Percentiles rank a stretch among this genome's conserved stretches.
phyloP scores from a whole-genome alignment of 2,329 filamentous ascomycete species.

The Aspergillus unguis region DNA sequence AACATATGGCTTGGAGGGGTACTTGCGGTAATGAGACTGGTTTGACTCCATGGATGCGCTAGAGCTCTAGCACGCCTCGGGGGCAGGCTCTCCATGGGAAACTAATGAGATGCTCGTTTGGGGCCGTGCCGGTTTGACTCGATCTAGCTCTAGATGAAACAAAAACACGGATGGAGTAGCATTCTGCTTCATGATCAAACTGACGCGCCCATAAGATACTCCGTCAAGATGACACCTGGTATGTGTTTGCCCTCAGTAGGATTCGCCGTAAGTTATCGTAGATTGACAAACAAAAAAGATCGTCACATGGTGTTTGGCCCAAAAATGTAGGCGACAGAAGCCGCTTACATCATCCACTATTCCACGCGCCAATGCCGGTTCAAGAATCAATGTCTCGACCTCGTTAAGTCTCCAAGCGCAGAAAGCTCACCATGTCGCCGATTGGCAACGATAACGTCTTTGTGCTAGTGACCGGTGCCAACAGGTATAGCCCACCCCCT shows the following conservation, averaged over 20 bases:
- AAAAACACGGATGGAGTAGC: too few relatives aligned
- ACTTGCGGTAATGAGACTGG: neutral
- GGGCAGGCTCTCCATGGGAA: too few relatives aligned
- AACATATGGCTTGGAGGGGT: neutral
- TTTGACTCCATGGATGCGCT: neutral
- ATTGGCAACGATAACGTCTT: constrained; percentile 26
- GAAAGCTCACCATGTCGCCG: constrained; percentile 16
- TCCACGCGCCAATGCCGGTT: neutral
- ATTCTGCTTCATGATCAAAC: too few relatives aligned
- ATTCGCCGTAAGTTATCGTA: too few relatives aligned
- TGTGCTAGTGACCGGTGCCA: constrained; percentile 78
- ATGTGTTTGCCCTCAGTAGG: too few relatives aligned
- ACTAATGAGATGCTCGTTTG: too few relatives aligned
- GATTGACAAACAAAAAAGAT: too few relatives aligned
- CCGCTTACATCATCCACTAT: constrained; percentile 8
- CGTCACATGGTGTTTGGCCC: too few relatives aligned
- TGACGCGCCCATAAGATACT: too few relatives aligned
- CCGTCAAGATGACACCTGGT: too few relatives aligned
- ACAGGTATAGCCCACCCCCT: constrained; percentile 60
- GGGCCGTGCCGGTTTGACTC: too few relatives aligned
- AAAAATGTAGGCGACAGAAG: neutral
- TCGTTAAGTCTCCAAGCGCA: neutral
- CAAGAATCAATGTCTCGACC: neutral
- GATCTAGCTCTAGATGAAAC: too few relatives aligned
- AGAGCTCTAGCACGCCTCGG: neutral